A percentile compares a stretch with the other conserved stretches of the same genome.
These are phyloP conservation scores for Phytophthora ohioensis DNA, from an alignment of 352 stramenopile species.

Conservation along the genomic window DNA sequence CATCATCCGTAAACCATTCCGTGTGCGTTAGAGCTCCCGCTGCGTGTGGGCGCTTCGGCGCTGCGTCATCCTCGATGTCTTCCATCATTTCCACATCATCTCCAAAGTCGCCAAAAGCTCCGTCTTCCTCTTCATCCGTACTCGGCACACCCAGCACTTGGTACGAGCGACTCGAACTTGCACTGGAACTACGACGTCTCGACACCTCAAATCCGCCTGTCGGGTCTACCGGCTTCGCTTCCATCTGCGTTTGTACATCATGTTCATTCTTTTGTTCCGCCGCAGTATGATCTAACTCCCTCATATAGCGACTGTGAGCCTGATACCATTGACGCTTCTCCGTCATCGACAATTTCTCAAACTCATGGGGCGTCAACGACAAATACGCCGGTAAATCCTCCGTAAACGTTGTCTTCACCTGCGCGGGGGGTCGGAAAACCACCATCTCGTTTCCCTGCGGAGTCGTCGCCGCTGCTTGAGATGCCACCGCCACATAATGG, in stretches of 20 bases:
- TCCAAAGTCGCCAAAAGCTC: conserved; percentile 26
- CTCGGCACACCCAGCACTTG: conserved; percentile 47
- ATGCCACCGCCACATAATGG: conserved; percentile 64
- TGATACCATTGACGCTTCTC: conserved; percentile 56
- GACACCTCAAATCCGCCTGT: conserved; percentile 1
- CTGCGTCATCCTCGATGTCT: conserved; percentile 34
- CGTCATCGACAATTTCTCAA: conserved; percentile 48
- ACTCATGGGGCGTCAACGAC: conserved; percentile 53
- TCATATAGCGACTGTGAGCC: conserved; percentile 40
- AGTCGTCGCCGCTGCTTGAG: conserved; percentile 38
- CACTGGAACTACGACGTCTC: conserved; percentile 36
- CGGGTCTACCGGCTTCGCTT: conserved; percentile 31
- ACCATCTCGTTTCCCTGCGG: conserved; percentile 50
- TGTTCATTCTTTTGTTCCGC: conserved; percentile 20
- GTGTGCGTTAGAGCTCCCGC: conserved; percentile 53
- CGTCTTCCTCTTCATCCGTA: conserved; percentile 40
- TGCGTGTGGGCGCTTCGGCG: conserved; percentile 41
- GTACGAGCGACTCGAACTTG: conserved; percentile 47
- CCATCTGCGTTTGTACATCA: conserved; percentile 10
- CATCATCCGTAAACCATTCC: conserved; percentile 59
- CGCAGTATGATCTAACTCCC: conserved; percentile 31
- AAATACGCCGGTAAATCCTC: conserved; percentile 54
- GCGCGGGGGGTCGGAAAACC: conserved; percentile 38
- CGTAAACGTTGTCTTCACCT: conserved; percentile 12
- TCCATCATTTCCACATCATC: conserved; percentile 67